Evolutionary conservation across 208 protist genomes (phyloP).

Genomic region (Leishmania major): DNA sequence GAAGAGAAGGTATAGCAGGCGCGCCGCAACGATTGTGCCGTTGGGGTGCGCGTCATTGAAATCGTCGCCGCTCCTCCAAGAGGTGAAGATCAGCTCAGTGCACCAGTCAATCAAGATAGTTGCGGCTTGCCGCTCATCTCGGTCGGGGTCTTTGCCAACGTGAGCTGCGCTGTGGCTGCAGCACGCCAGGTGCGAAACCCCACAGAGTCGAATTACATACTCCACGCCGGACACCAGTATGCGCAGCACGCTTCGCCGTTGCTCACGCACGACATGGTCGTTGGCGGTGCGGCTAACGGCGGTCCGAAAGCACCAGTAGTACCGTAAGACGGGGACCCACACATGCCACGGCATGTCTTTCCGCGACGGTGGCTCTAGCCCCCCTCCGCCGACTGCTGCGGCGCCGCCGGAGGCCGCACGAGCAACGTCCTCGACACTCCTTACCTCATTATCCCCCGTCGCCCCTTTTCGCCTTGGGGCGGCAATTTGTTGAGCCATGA

Average conservation of each 20-base stretch:
- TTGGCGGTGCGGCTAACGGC: neutral
- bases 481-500: neutral
- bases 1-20: slow-evolving; percentile 14
- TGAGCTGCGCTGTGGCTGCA: neutral
- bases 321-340: slow-evolving; percentile 4
- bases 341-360: slow-evolving; percentile 6
- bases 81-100: slow-evolving; percentile 10
- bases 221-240: slow-evolving; percentile 20
- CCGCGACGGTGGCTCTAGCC: neutral
- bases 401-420: neutral
- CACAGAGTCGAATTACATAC: slow-evolving; percentile 13
- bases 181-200: neutral
- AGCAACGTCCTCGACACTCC: neutral
- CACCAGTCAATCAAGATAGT: slow-evolving; percentile 36
- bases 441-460: neutral
- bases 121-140: slow-evolving; percentile 19
- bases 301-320: neutral
- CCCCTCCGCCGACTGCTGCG: neutral
- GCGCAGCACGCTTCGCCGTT: slow-evolving; percentile 10
- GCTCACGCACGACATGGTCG: neutral
- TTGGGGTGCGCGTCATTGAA: neutral
- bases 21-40: slow-evolving; percentile 2
- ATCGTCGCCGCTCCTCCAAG: neutral
- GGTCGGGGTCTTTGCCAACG: neutral
- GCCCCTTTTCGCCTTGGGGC: neutral